phyloP scores from a whole-genome alignment of 148 eudicot genomes.

The Rhododendron kiyosumense region DNA sequence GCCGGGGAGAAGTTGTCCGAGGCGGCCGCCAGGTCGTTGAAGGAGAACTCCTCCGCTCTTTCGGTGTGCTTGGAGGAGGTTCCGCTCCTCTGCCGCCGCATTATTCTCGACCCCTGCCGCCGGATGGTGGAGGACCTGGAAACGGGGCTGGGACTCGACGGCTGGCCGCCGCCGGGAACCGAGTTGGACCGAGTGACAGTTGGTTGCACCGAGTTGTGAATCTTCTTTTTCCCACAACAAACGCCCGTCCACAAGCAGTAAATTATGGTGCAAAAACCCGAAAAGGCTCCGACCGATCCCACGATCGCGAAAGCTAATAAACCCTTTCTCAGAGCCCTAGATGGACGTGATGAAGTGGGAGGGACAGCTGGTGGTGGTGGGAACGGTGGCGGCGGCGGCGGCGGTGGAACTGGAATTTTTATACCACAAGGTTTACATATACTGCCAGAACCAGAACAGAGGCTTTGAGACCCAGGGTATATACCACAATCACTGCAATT shows the following conservation, averaged over 20 bases:
- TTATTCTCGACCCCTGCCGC: slow-evolving; percentile 68
- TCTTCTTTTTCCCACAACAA: slow-evolving; percentile 77
- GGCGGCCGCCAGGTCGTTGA: slow-evolving; percentile 62
- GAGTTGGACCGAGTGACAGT: slow-evolving; percentile 55
- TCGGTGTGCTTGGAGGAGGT: slow-evolving; percentile 75
- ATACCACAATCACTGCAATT: slow-evolving; percentile 51
- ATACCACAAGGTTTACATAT: slow-evolving; percentile 51
- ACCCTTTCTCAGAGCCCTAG: slow-evolving; percentile 47
- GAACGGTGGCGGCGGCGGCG: slow-evolving; percentile 5
- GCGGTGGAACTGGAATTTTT: background rate
- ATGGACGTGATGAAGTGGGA: slow-evolving; percentile 20
- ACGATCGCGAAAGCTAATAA: slow-evolving; percentile 73
- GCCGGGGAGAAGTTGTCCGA: slow-evolving; percentile 64
- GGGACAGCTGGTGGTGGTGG: slow-evolving; percentile 20
- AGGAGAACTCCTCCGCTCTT: slow-evolving; percentile 69
- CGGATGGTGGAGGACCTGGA: slow-evolving; percentile 71
- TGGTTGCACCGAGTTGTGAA: slow-evolving; percentile 93
- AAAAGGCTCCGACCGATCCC: slow-evolving; percentile 66
- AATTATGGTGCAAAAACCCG: slow-evolving; percentile 54
- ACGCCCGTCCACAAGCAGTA: slow-evolving; percentile 74
- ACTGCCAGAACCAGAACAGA: slow-evolving; percentile 61
- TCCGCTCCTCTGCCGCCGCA: slow-evolving; percentile 92
- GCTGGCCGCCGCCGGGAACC: slow-evolving; percentile 27
- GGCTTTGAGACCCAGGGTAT: slow-evolving; percentile 49
- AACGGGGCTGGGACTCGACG: slow-evolving; percentile 49